Evolutionary conservation across 768 basidiomycete genomes (phyloP), one percentile per base, ranked within the genome.

Genomic region (Cytidiella melzeri): DNA sequence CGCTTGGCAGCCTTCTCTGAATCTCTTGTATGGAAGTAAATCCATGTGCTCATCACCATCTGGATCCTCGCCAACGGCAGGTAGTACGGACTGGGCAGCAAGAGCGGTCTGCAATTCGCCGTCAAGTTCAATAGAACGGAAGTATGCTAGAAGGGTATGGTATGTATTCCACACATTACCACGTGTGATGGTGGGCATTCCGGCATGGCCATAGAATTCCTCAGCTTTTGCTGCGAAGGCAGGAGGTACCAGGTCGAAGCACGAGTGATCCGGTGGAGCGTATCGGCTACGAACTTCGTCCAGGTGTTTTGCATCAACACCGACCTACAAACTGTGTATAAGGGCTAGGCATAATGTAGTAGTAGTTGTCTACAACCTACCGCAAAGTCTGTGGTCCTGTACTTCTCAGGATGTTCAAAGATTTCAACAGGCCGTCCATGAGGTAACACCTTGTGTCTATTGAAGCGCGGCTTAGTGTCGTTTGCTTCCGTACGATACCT

Each of bases 371-470:
- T 15, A 21, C 44, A 12, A n/a, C n/a, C n/a, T 43, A 70, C 73
- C 61, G 64, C 66, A 54, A 70, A 75, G 43, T 75, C 61, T 4
- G 50, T 25, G 2, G 51, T 50, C 1, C 56, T 57, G 54, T 55
- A 71, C 1, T 55, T 37, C 2, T 68, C 48, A 0, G 72, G 67
- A 3, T 57, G 48, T 0, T 52, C 40, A 13, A 57, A 53, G 1
- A 76, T 74, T 0, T 64, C 38, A 15, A 60, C 50, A 0, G 74
- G 73, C n/a, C 62, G 50, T 2, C 71, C 72, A 28, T 70, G 65
- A 1, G 73, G 73, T 0, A 74, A 55, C 3, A 69, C 25, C 45
- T 74, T 76, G 45, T 67, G 52, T 23, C 56, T 56, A 47, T 71
- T 59, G 1, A 55, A 48, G 0, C 64, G 59, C n/a, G 56, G 57